Base-by-base conservation (phyloP, 2,329 filamentous ascomycete genomes). In the Sclerotinia borealis region DNA sequence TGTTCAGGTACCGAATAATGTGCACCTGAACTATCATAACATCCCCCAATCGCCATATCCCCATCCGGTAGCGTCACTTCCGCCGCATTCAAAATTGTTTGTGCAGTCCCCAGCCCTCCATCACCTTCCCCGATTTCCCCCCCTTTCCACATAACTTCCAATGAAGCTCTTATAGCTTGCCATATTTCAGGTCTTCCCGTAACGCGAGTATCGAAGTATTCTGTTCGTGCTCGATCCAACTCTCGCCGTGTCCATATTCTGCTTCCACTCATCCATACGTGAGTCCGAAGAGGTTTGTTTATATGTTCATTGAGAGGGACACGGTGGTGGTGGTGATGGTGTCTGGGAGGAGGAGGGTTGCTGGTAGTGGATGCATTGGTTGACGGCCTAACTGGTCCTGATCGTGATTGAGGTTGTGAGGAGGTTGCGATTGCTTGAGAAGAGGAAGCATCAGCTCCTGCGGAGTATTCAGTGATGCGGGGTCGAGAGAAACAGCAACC, bases 161-260 rank as follows among this genome's bases (percentile, higher is more conserved):
- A 80, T 0, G 87, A 89, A 1, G 85, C 79, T 51, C 83, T 82
- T 17, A 97, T 76, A 0, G 90, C 88, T 69, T 85, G 85, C 93
- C 93, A 98, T 31, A 95, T 83, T 75, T 96, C 91, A 5, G 82
- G 72, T 4, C 85, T 82, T 2, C 92, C 92, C 0, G 89, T 90
- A 19, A 96, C 91, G 52, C 92, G 81, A 1, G 93, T 97, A 66
- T 97, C 92, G 76, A 96, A 98, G 80, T 96, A 97, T 66, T 92
- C 92, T 55, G 78, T 78, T 55, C 93, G 84, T 77, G 96, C 91
- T 37, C 81, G 81, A 64, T 86, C 84, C 2, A 96, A 79, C 60
- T 88, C 79, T 19, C 77, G 73, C n/a, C 83, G 85, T 1, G 90
- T 92, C 90, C 90, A 96, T 19, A 78, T 76, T 25, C 84, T 84